Evolutionary conservation across 805 yeast genomes (phyloP), one percentile per base, ranked within the genome.

Genomic region (Ogataea corticis): DNA sequence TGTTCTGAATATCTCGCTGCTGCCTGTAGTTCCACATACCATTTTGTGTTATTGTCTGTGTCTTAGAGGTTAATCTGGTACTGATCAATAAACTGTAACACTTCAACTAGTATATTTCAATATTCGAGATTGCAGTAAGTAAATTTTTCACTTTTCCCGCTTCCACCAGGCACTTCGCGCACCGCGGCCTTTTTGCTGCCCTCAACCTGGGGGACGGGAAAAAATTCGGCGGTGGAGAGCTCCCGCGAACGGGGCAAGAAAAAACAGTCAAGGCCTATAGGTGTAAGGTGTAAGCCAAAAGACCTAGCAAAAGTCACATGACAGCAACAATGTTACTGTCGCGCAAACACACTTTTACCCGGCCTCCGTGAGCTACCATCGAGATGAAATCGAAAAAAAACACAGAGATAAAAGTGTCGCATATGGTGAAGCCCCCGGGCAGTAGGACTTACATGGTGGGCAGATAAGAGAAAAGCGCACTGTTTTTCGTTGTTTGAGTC

Each of bases 1-100:
- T 28, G 31, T 28, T n/a, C 31, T 28, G 31, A 11, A 28, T 40
- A 46, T 34, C 19, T 23, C 25, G 18, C 48, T 27, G 21, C 35
- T 42, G 40, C 15, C 2, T 17, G 19, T 21, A 16, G 41, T 33
- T 30, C 17, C 38, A 59, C 65, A 50, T 60, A 60, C 65, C 65
- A 60, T 60, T 58, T 56, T 60, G 59, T 45, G 47, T 39, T 45
- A 42, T 39, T 45, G 39, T 37, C 40, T 37, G 40, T 37, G 40
- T 37, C 27, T 32, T 40, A 40, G 37, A 40, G 37, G 32, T 25
- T 40, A 32, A 21, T 32, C 37, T 40, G 23, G 33, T 33, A 30
- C 35, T 38, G 36, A 21, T 38, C 42, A 28, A 38, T 38, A 38
- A 16, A 38, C 19, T 31, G 28, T 23, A 28, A 17, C 23, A 23